Evolutionary conservation across 2,329 filamentous ascomycete genomes (phyloP).

Genomic region (Colletotrichum lindemuthianum): DNA sequence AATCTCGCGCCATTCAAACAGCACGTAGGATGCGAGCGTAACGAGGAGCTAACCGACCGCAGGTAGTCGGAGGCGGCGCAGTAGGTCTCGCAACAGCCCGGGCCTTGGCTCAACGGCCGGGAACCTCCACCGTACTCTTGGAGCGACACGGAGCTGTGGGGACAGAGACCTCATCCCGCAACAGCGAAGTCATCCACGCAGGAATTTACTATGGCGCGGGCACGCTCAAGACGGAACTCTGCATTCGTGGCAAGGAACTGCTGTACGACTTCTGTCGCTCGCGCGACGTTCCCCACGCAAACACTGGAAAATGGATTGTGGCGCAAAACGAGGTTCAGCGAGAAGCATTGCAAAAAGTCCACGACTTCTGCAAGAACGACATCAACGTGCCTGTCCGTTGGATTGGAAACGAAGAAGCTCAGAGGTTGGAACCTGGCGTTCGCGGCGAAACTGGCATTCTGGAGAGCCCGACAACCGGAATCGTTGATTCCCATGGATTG

Average conservation of each 20-base stretch:
- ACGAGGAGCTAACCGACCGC: not conserved
- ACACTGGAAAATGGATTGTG: slow-evolving; percentile 93
- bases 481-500: slow-evolving; percentile 85
- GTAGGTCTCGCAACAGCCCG: slow-evolving; percentile 85
- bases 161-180: slow-evolving; percentile 88
- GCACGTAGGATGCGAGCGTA: too few relatives aligned
- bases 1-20: not conserved
- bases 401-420: slow-evolving; percentile 70
- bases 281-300: slow-evolving; percentile 74
- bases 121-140: slow-evolving; percentile 77
- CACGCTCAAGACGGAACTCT: slow-evolving; percentile 85
- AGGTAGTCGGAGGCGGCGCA: slow-evolving; percentile 70
- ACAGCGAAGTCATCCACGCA: slow-evolving; percentile 96
- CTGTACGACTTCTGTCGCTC: slow-evolving; percentile 81
- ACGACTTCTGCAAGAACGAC: slow-evolving; percentile 52
- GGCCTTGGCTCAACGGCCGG: slow-evolving; percentile 71
- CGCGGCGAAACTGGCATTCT: slow-evolving; percentile 77
- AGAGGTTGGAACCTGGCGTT: slow-evolving; percentile 77
- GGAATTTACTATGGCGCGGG: slow-evolving; percentile 86
- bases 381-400: slow-evolving; percentile 77
- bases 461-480: slow-evolving; percentile 88
- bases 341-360: slow-evolving; percentile 65
- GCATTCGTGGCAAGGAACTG: slow-evolving; percentile 78
- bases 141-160: slow-evolving; percentile 81
- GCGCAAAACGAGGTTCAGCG: slow-evolving; percentile 81